Evolutionary conservation across 257 asterid species (phyloP).

Genomic region (Prunella vulgaris): DNA sequence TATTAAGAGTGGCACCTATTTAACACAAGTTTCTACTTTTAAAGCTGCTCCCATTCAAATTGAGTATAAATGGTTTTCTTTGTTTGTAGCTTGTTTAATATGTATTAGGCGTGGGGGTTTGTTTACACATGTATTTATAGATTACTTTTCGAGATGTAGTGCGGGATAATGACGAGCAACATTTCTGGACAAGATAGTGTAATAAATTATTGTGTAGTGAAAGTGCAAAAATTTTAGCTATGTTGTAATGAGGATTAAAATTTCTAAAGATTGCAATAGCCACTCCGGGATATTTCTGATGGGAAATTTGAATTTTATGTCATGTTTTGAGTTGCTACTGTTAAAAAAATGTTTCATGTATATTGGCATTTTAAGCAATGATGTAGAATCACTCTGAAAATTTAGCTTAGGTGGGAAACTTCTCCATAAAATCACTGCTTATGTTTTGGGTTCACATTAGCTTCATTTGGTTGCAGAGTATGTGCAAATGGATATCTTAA

Average conservation of each 20-base stretch:
- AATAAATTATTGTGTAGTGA: not conserved
- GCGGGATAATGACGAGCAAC: not conserved
- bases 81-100: not conserved
- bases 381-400: slow-evolving; percentile 10
- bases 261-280: not conserved
- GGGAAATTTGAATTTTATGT: not conserved
- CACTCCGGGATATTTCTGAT: not conserved
- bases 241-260: not conserved
- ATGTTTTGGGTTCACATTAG: slow-evolving; percentile 24
- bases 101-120: not conserved
- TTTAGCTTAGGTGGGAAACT: not conserved
- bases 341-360: not conserved
- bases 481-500: slow-evolving; percentile 76
- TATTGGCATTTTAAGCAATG: slow-evolving; percentile 8
- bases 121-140: not conserved
- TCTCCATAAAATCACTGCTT: slow-evolving; percentile 14
- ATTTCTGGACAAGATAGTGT: not conserved
- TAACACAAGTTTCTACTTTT: not conserved
- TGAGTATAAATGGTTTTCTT: not conserved
- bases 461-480: slow-evolving; percentile 46
- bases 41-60: not conserved
- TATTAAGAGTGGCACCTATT: slow-evolving; percentile 13
- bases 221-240: not conserved
- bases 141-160: not conserved
- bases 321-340: not conserved